A percentile compares a stretch with the other conserved stretches of the same genome.
phyloP scores from a whole-genome alignment of 192 early-diverging fungal species.

The Coemansia sp. region DNA sequence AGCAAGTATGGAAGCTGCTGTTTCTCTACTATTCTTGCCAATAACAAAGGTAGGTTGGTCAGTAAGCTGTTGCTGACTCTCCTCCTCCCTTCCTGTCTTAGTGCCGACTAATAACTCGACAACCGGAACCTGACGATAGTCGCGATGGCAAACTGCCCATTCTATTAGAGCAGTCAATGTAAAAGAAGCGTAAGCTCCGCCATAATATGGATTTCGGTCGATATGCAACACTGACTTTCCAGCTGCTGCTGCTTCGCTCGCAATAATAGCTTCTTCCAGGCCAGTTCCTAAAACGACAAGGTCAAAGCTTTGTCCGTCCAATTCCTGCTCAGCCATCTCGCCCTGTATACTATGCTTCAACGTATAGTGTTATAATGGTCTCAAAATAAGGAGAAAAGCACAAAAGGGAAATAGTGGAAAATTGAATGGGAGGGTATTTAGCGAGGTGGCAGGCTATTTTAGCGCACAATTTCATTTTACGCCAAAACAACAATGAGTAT shows the following conservation, averaged over 20 bases:
- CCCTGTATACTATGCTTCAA: too few relatives aligned
- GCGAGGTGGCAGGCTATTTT: too few relatives aligned
- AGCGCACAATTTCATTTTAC: too few relatives aligned
- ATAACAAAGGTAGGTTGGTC: slow-evolving; percentile 14
- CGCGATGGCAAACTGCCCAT: slow-evolving; percentile 25
- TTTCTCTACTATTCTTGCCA: background rate
- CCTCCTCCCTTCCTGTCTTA: too few relatives aligned
- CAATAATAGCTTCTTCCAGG: slow-evolving; percentile 73
- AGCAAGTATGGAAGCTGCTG: background rate
- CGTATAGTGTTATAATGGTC: too few relatives aligned
- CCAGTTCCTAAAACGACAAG: slow-evolving; percentile 87
- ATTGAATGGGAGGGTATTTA: too few relatives aligned
- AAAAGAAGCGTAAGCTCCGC: slow-evolving; percentile 60
- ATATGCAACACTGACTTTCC: slow-evolving; percentile 77
- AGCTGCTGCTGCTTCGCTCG: slow-evolving; percentile 68
- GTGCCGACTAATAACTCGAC: slow-evolving; percentile 12
- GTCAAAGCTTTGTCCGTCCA: slow-evolving; percentile 65
- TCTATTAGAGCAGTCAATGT: slow-evolving; percentile 20
- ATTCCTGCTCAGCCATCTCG: slow-evolving; percentile 9
- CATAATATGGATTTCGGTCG: slow-evolving; percentile 80
- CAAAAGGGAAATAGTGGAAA: too few relatives aligned
- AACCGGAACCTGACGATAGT: slow-evolving; percentile 13
- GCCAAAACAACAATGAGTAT: too few relatives aligned
- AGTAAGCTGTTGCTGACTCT: background rate
- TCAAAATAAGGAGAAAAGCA: too few relatives aligned